Conservation (phyloP, 495 filamentous ascomycete genomes). For the Neurospora pannonica region DNA sequence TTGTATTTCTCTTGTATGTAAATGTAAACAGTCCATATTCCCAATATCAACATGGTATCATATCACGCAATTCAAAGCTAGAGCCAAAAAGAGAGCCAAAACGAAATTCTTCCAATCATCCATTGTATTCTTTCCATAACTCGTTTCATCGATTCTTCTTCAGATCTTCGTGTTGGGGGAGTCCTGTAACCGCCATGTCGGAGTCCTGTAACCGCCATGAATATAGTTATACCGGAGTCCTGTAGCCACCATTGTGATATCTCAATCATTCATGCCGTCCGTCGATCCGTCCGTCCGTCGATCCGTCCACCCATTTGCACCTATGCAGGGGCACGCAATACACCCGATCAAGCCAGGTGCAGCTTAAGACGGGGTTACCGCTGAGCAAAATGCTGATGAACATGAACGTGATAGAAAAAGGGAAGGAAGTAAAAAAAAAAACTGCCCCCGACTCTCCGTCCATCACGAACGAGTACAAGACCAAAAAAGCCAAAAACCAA, state of each 20-base stretch:
- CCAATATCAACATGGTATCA: not conserved
- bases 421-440: not conserved
- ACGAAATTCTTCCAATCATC: not conserved
- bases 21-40: not conserved
- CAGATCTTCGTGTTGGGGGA: not conserved
- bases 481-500: not conserved
- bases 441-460: not conserved
- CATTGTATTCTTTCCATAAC: not conserved
- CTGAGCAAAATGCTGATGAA: not conserved
- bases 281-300: not conserved
- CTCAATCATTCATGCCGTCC: not conserved
- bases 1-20: not conserved
- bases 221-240: not conserved
- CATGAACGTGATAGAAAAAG: not conserved
- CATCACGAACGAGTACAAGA: conserved; percentile 3
- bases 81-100: not conserved
- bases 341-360: not conserved
- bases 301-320: not conserved
- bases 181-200: not conserved
- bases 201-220: not conserved
- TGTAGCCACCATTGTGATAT: not conserved
- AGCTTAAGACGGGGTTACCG: not conserved
- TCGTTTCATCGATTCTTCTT: not conserved
- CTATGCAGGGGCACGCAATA: not conserved
- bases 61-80: not conserved